Conservation (phyloP, 495 filamentous ascomycete genomes). For the Xylaria flabelliformis region DNA sequence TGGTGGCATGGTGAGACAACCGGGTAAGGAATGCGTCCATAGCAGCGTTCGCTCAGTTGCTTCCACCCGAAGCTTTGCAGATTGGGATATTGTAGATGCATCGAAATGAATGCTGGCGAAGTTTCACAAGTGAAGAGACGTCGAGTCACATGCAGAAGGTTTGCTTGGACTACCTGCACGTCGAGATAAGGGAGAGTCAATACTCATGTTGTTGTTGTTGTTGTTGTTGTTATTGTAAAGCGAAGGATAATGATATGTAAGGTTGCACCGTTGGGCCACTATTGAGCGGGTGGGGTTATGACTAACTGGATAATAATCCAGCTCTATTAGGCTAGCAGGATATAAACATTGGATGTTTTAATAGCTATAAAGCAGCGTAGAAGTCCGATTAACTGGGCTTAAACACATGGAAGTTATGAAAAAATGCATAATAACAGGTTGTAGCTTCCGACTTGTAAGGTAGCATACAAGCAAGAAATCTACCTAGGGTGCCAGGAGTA, state of each 20-base stretch:
- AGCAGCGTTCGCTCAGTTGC: conserved; percentile 28
- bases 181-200: not conserved
- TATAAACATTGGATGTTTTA: too few species aligned
- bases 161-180: not conserved
- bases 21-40: conserved; percentile 83
- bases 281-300: too few species aligned
- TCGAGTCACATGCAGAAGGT: not conserved
- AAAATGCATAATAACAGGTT: too few species aligned
- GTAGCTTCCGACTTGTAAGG: too few species aligned
- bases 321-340: too few species aligned
- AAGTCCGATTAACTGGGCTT: too few species aligned
- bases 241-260: not conserved
- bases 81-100: conserved; percentile 25
- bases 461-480: too few species aligned
- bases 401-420: too few species aligned
- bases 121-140: not conserved
- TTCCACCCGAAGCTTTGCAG: conserved; percentile 24
- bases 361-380: too few species aligned
- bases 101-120: conserved; percentile 17
- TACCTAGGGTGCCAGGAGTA: too few species aligned
- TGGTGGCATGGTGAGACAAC: conserved; percentile 78
- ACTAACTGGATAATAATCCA: too few species aligned
- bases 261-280: not conserved
- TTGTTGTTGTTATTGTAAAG: not conserved
- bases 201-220: not conserved